Base-by-base conservation (phyloP, 805 yeast genomes). In the Metschnikowia bowlesiae region DNA sequence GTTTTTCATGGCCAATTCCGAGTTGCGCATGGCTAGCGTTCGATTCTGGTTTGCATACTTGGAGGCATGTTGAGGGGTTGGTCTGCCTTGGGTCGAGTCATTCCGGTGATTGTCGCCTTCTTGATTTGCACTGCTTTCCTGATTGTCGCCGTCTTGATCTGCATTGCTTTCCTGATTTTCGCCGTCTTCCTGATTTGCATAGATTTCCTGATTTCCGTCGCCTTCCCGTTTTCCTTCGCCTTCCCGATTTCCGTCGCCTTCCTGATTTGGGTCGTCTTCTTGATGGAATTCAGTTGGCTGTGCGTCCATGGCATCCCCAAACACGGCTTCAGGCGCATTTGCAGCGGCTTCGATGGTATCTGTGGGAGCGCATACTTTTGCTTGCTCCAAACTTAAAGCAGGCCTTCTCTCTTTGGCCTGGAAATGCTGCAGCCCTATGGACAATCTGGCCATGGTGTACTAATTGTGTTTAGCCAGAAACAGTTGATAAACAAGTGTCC, bases 21-120 rank as follows among this genome's bases (percentile, higher is more conserved):
- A 76, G 61, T 82, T 84, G 45, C 76, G 78, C 53, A 74, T 79
- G 0, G 88, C 88, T 29, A 86, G 64, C n/a, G 78, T 75, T 47
- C 71, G 73, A 63, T 85, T 85, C 58, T 80, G 84, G n/a, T 61
- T 62, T 6, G 62, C 44, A 47, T 70, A 75, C 42, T 65, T 59
- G 38, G 10, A 8, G 18, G 29, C 8, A 6, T 28, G 38, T 33
- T 33, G 18, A 34, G 22, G 22, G 22, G 4, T 22, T 22, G 22
- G 22, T 22, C 22, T 22, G 22, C 22, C 22, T 13, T 33, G 34
- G n/a, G 2, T 32, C 10, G 34, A 9, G 10, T 32, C 34, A 32
- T 13, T 13, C 2, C 13, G 34, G 6, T 32, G 32, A 2, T 30
- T 30, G 7, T 4, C 8, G 8, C 9, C 32, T 6, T 18, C 42